These are phyloP conservation scores for Choanephora cucurbitarum DNA, from an alignment of 371 early-diverging fungal genomes.

Conservation along the genomic window DNA sequence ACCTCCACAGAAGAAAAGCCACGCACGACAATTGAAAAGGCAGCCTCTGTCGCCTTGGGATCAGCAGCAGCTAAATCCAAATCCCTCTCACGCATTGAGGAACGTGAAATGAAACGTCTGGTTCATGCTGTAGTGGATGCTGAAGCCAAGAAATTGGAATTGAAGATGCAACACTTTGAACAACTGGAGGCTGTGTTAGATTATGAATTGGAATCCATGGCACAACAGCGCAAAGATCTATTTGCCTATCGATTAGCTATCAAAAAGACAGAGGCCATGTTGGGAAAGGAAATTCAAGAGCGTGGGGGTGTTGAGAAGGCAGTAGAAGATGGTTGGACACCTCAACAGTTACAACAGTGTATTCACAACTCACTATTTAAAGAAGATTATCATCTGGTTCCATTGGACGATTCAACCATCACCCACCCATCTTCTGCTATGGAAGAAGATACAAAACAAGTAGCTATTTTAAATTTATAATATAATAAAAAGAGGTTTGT, in stretches of 20 bases:
- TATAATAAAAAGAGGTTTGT: conserved; percentile 16
- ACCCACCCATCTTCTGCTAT: conserved; percentile 21
- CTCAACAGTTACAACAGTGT: conserved; percentile 45
- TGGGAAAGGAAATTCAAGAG: conserved; percentile 53
- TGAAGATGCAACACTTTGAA: conserved; percentile 91
- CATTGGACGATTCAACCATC: conserved; percentile 14
- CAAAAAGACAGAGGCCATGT: conserved; percentile 54
- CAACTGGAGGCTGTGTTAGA: conserved; percentile 88
- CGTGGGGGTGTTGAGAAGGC: conserved; percentile 38
- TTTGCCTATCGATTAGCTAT: conserved; percentile 76
- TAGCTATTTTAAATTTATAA: conserved; percentile 31
- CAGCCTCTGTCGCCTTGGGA: conserved; percentile 66
- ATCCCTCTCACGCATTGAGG: conserved; percentile 69
- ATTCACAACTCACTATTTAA: conserved; percentile 33
- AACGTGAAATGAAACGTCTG: conserved; percentile 77
- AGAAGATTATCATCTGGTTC: conserved; percentile 39
- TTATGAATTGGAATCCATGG: conserved; percentile 79
- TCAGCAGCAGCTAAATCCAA: conserved; percentile 73
- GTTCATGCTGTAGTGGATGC: conserved; percentile 82
- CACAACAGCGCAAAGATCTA: conserved; percentile 79
- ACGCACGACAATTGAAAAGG: conserved; percentile 57
- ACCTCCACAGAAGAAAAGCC: conserved; percentile 27
- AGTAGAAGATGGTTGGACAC: conserved; percentile 42
- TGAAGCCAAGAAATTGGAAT: conserved; percentile 84
- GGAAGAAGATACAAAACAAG: conserved; percentile 38